These are phyloP conservation scores for Hirsutella rhossiliensis DNA, from an alignment of 2,329 filamentous ascomycete genomes.

Conservation along the genomic window DNA sequence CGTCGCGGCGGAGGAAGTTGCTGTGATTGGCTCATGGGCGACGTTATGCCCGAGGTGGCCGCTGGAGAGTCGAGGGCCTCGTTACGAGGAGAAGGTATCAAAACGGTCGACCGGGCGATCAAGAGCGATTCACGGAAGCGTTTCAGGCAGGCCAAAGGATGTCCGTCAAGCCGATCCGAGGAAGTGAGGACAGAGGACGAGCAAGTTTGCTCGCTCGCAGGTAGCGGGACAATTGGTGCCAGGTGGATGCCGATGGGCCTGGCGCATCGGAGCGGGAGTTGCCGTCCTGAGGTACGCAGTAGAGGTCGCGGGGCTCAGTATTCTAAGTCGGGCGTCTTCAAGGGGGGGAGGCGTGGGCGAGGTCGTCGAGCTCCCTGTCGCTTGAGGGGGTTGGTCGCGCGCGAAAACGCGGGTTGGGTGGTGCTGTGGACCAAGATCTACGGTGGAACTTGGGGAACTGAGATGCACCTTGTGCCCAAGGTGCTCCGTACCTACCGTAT, in stretches of 20 bases:
- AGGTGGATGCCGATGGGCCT: background rate
- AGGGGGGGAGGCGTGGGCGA: too few relatives aligned
- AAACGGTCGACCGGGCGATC: too few relatives aligned
- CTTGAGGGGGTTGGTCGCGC: too few relatives aligned
- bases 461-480: too few relatives aligned
- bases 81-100: background rate
- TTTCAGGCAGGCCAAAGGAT: too few relatives aligned
- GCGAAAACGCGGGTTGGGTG: too few relatives aligned
- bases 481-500: too few relatives aligned
- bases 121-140: too few relatives aligned
- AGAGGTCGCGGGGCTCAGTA: background rate
- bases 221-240: background rate
- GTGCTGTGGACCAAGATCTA: too few relatives aligned
- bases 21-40: conserved; percentile 28
- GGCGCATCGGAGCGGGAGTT: background rate
- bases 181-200: background rate
- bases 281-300: background rate
- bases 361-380: too few relatives aligned
- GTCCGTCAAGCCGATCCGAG: background rate
- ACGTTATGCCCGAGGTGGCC: conserved; percentile 1
- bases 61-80: background rate
- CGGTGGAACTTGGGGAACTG: too few relatives aligned
- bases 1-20: conserved; percentile 19
- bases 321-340: too few relatives aligned
- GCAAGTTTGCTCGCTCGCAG: background rate